Evolutionary conservation across 345 rosid species (phyloP), one percentile per base, ranked within the genome.

Genomic region (Pelargonium nanum): DNA sequence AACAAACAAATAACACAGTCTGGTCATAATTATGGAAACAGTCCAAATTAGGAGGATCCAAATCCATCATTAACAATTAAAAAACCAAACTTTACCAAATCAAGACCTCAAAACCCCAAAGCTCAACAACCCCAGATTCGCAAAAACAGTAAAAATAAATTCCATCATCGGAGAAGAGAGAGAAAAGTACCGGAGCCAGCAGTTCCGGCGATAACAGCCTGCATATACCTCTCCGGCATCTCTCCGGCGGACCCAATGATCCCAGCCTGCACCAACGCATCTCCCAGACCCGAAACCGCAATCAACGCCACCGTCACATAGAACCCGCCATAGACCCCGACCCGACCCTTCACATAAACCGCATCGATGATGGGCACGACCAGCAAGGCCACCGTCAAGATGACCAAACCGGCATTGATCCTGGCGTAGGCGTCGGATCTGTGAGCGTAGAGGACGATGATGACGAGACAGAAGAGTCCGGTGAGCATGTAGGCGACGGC

Each of bases 121-220:
- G 21, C 22, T 5, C 55, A 52, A 19, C 5, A 52, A 19, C n/a
- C 19, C 15, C 53, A 48, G 20, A 48, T 17, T n/a, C 15, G 20
- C 53, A 48, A 9, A 48, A 48, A 15, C 8, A 19, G 15, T 12
- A 21, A 52, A 20, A 19, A 19, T 21, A 19, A n/a, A 52, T 17
- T 17, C n/a, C 55, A 19, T 17, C 2, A 24, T 1, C 4, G 2
- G 55, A 48, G 5, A 28, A 19, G 5, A 17, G 20, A 24, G 6
- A 40, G 21, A 61, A 50, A 20, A 55, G 34, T 74, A 87, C 99
- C 99, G 45, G 97, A 93, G 62, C 85, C 96, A 44, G 92, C 97
- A 57, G 99, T 89, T 64, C 99, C 99, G 61, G 97, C 99, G 63
- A 93, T 72, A 56, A 87, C 69, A 26, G 97, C 96, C 77, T 93